A percentile compares a stretch with the other conserved stretches of the same genome.
Conservation (phyloP, 352 stramenopile species). For the Phytophthora ohioensis region DNA sequence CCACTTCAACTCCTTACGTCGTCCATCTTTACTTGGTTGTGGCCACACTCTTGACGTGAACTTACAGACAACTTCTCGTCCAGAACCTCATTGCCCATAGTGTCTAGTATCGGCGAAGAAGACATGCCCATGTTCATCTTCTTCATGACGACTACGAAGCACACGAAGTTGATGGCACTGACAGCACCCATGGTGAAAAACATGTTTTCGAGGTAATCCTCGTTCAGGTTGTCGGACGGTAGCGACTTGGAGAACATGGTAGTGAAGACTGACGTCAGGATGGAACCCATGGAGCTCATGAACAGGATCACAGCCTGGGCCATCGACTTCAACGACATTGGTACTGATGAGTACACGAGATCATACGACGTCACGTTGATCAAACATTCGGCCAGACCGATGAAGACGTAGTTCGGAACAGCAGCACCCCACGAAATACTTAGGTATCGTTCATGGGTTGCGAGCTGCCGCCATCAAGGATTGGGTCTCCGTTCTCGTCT, state of each 20-base stretch:
- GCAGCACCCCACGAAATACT: conserved; percentile 55
- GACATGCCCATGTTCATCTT: conserved; percentile 67
- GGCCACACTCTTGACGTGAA: conserved; percentile 17
- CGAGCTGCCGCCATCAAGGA: conserved; percentile 49
- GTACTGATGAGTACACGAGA: conserved; percentile 67
- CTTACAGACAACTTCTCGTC: conserved; percentile 28
- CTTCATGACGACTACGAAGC: conserved; percentile 54
- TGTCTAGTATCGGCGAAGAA: conserved; percentile 26
- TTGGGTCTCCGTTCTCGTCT: conserved; percentile 41
- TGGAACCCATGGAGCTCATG: conserved; percentile 56
- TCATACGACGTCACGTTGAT: conserved; percentile 75
- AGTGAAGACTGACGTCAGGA: conserved; percentile 57
- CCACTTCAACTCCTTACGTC: conserved; percentile 27
- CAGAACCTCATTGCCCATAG: conserved; percentile 24
- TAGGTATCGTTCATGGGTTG: conserved; percentile 60
- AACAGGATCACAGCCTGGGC: conserved; percentile 55
- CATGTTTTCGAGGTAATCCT: conserved; percentile 69
- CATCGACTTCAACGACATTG: conserved; percentile 61
- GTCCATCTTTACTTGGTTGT: conserved; percentile 19
- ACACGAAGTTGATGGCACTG: conserved; percentile 60
- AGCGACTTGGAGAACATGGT: conserved; percentile 62
- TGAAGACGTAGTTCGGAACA: conserved; percentile 67
- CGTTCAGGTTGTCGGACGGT: conserved; percentile 59
- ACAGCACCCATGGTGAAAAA: conserved; percentile 66
- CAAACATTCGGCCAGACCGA: conserved; percentile 63